Evolutionary conservation across 2,329 filamentous ascomycete species (phyloP), one percentile per base, ranked within the genome.

Genomic region (Pezicula rhizophila): DNA sequence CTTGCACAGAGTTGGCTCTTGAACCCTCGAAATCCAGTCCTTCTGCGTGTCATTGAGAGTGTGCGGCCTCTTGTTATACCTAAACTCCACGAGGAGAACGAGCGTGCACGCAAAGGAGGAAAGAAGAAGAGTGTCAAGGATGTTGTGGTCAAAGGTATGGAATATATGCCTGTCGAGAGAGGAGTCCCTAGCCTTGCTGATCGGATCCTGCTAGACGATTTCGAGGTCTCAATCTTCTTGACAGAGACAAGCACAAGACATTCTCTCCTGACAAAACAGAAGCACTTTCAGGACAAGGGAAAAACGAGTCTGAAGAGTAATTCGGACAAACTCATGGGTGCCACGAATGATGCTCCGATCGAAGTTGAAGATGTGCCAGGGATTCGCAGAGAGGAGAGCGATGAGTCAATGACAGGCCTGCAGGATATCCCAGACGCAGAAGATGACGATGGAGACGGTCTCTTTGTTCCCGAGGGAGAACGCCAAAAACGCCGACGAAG

Each of bases 191-290:
- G 23, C 31, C 25, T 42, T 42, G 45, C 55, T 63, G 45, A 59
- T 23, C 23, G 47, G 28, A 15, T 46, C 15, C 26, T 14, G 28
- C 46, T 51, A 93, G 92, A 96, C 67, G 92, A 96, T 58, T 99
- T 96, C 64, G 90, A 97, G 64, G 89, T 96, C 12, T 88, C 90
- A 34, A 87, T 99, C 56, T 97, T 96, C 69, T 74, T 99, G 56
- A 95, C 88, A 41, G 89, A 96, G 66, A 87, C 86, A 7, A 84
- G 80, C 45, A 91, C 86, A 3, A 82, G 90, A 12, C 93, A 97
- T 71, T 87, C 89, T 31, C 73, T 99, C 34, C 77, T 97, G 50
- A 86, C 84, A 48, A 95, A 93, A 66, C 83, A 88, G 60, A 96
- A 96, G 69, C 77, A 80, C 15, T 90, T 90, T 57, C 75, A 78